Evolutionary conservation across 371 early-diverging fungal species (phyloP), one percentile per base, ranked within the genome.

Genomic region (Mortierella sp.): DNA sequence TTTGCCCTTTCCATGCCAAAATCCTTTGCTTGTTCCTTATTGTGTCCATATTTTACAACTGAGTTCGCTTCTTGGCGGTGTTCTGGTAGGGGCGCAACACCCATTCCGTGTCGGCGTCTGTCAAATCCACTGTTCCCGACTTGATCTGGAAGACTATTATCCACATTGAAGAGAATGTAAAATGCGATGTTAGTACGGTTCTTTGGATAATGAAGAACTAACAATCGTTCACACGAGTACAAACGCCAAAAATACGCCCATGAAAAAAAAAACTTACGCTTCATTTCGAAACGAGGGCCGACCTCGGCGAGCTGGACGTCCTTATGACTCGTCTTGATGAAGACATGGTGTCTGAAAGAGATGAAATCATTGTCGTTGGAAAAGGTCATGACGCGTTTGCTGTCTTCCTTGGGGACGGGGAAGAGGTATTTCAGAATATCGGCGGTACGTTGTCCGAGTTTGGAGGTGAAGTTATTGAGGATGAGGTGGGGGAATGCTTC

Each of bases 251-350:
- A 27, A 44, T 21, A 35, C 0, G 14, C 16, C 24, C 24, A 16
- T 41, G 18, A 1, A 29, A 54, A 35, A 35, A 35, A 35, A 72
- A 43, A 89, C 93, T 88, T 91, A 95, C 96, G 93, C 90, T 96
- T 91, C 97, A 99, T 96, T 88, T 99, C 99, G 86, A 99, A 99
- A 65, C 99, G 94, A 54, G 99, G 99, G 0, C 99, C 98, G n/a
- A 99, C 98, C 88, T 99, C 99, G 49, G 97, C 96, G 68, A 99
- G 89, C 81, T 97, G 95, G 2, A 97, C 97, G 74, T 98, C 95
- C 80, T 96, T 97, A 81, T 93, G 92, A 54, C 93, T 94, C 51
- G 94, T 92, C 89, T 97, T 97, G 70, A 94, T 92, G 89, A 91
- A 99, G 24, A 98, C 98, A 90, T 99, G 98, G 84, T 99, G 99